Percentiles rank a stretch among this genome's conserved stretches.
Evolutionary conservation across 2,329 filamentous ascomycete species (phyloP).

Genomic region (Sarocladiaceae sp.): DNA sequence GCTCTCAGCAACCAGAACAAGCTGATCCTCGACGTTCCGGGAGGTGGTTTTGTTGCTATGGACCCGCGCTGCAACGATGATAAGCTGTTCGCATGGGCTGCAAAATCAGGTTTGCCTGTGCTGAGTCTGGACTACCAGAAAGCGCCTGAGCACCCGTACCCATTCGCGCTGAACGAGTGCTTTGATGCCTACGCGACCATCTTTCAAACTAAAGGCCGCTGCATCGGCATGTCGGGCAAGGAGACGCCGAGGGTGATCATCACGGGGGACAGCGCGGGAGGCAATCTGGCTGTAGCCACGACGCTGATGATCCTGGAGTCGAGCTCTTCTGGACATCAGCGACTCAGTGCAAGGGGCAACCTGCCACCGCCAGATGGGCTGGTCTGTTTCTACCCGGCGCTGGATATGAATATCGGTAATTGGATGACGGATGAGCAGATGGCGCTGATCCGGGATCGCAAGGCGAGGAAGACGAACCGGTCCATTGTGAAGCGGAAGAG

Average conservation of each 20-base stretch:
- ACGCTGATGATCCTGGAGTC: conserved; percentile 86
- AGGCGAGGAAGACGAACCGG: conserved; percentile 69
- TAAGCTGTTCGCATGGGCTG: conserved; percentile 87
- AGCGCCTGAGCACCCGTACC: conserved; percentile 45
- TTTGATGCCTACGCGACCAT: conserved; percentile 39
- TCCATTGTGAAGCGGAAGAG: conserved; percentile 77
- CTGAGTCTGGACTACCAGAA: conserved; percentile 79
- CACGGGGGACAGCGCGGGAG: conserved; percentile 43
- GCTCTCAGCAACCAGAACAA: conserved; percentile 70
- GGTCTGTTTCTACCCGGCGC: conserved; percentile 77
- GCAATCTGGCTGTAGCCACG: conserved; percentile 55
- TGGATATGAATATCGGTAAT: conserved; percentile 96
- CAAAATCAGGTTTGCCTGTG: conserved; percentile 79
- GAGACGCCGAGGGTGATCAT: conserved; percentile 35
- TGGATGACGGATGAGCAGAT: conserved; percentile 99
- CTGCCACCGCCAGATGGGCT: conserved; percentile 74
- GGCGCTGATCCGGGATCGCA: conserved; percentile 81
- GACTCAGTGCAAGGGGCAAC: conserved; percentile 33
- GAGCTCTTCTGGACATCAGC: conserved; percentile 36
- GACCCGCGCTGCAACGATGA: conserved; percentile 91
- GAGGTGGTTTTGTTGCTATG: conserved; percentile 96
- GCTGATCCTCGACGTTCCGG: conserved; percentile 82
- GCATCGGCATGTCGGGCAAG: conserved; percentile 36
- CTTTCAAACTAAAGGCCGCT: conserved; percentile 31
- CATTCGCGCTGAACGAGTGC: conserved; percentile 42